Evolutionary conservation across 106 monocot genomes (phyloP).

Genomic region (Dioscorea zingiberensis): DNA sequence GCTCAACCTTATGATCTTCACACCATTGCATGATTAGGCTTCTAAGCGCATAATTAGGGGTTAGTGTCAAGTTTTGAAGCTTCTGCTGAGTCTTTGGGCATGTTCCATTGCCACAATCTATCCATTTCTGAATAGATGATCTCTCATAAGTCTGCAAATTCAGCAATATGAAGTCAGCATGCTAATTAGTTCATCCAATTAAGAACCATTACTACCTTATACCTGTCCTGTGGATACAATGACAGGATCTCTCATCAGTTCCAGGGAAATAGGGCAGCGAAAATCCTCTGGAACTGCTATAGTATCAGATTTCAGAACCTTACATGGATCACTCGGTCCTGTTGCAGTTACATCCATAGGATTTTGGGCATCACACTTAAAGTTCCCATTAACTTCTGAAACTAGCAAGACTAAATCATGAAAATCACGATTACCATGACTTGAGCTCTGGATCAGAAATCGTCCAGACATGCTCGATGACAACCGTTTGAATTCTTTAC

Average conservation of each 20-base stretch:
- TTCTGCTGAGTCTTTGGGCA: constrained; percentile 76
- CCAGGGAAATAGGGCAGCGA: constrained; percentile 63
- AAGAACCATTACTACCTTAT: background rate
- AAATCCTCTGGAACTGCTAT: constrained; percentile 63
- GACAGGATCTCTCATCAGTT: constrained; percentile 72
- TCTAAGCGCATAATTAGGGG: constrained; percentile 58
- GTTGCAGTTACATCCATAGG: constrained; percentile 19
- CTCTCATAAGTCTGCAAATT: constrained; percentile 59
- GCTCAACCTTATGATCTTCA: constrained; percentile 40
- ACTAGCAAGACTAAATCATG: constrained; percentile 28
- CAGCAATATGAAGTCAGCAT: background rate
- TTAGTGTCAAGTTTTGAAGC: constrained; percentile 58
- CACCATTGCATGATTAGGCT: constrained; percentile 77
- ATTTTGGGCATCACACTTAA: constrained; percentile 22
- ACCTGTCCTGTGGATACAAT: constrained; percentile 79
- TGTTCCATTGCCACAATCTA: constrained; percentile 53
- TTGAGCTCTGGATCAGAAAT: constrained; percentile 1
- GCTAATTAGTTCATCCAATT: background rate
- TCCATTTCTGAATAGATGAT: constrained; percentile 65
- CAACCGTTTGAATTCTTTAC: constrained; percentile 11
- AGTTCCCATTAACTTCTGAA: constrained; percentile 39
- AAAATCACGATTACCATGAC: constrained; percentile 17
- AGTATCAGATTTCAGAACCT: constrained; percentile 23
- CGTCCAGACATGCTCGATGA: constrained; percentile 4
- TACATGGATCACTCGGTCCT: constrained; percentile 1